Evolutionary conservation across 192 early-diverging fungal genomes (phyloP).

Genomic region (Coemansia sp.): DNA sequence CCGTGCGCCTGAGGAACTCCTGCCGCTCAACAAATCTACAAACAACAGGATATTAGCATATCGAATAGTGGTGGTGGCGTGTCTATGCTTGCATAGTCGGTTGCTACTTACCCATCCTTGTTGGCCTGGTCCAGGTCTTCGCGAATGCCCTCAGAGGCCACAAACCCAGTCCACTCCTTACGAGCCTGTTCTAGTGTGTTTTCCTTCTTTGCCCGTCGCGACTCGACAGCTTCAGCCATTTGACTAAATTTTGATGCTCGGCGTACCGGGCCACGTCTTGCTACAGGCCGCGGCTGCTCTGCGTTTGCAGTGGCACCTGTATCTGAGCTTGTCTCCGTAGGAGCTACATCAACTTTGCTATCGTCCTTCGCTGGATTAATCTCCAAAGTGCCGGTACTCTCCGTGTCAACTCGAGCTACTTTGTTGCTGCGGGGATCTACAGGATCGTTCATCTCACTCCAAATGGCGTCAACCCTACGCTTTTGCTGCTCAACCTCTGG

Average conservation of each 20-base stretch:
- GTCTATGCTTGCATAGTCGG: not conserved
- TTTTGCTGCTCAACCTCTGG: slow-evolving; percentile 25
- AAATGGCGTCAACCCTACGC: slow-evolving; percentile 41
- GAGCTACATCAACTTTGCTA: not conserved
- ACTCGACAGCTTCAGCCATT: slow-evolving; percentile 42
- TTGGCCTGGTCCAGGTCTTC: slow-evolving; percentile 51
- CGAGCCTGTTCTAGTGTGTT: slow-evolving; percentile 49
- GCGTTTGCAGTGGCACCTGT: not conserved
- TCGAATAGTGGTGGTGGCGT: not conserved
- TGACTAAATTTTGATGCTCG: slow-evolving; percentile 49
- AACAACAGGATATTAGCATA: not conserved
- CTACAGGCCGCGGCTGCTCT: not conserved
- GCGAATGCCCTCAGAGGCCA: slow-evolving; percentile 39
- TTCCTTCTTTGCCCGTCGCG: slow-evolving; percentile 35
- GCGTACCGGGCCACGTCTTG: slow-evolving; percentile 10
- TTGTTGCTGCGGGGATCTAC: slow-evolving; percentile 7
- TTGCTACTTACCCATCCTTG: slow-evolving; percentile 45
- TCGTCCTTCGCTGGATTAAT: not conserved
- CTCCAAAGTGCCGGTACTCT: not conserved
- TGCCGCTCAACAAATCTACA: slow-evolving; percentile 47
- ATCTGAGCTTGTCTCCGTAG: not conserved
- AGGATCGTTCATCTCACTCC: slow-evolving; percentile 43
- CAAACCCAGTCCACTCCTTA: slow-evolving; percentile 49
- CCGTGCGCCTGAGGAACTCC: slow-evolving; percentile 43
- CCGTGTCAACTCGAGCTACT: slow-evolving; percentile 13